These are phyloP conservation scores for Vitis hybrid DNA, from an alignment of 177 flowering plant species.

Conservation along the genomic window DNA sequence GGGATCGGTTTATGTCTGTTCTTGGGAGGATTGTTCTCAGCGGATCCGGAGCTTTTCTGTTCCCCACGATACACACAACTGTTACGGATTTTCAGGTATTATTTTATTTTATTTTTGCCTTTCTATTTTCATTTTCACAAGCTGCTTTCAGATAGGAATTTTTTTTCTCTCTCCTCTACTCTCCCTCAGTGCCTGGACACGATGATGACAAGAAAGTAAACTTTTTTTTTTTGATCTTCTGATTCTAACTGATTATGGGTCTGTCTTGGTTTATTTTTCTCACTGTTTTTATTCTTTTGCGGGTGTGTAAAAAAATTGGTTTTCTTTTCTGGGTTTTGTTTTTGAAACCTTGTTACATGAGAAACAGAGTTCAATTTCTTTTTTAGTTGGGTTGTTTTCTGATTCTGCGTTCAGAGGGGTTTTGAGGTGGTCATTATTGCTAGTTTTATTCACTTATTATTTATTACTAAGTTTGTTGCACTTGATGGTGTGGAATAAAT, in stretches of 20 bases:
- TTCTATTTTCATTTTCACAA: not conserved
- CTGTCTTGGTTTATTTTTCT: slow-evolving; percentile 13
- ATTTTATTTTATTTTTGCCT: slow-evolving; percentile 16
- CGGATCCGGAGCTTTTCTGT: slow-evolving; percentile 47
- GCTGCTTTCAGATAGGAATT: not conserved
- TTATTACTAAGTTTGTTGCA: not conserved
- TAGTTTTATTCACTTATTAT: not conserved
- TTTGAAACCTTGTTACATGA: not conserved
- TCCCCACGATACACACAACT: slow-evolving; percentile 50
- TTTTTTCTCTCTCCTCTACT: not conserved
- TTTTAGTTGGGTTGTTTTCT: not conserved
- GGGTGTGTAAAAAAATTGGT: not conserved
- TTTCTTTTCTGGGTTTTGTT: not conserved
- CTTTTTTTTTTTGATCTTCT: not conserved
- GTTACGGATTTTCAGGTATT: slow-evolving; percentile 49
- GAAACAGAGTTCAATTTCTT: not conserved
- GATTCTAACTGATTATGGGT: slow-evolving; percentile 4
- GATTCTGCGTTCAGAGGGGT: not conserved
- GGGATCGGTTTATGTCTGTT: slow-evolving; percentile 55
- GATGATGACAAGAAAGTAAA: slow-evolving; percentile 14
- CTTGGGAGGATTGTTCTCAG: slow-evolving; percentile 24
- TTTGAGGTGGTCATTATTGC: not conserved
- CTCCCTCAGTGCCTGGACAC: slow-evolving; percentile 4
- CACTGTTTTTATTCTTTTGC: not conserved
- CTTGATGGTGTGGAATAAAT: not conserved